Percentiles rank a stretch among this genome's conserved stretches.
Evolutionary conservation across 257 asterid species (phyloP).

Genomic region (Nicotiana noctiflora): DNA sequence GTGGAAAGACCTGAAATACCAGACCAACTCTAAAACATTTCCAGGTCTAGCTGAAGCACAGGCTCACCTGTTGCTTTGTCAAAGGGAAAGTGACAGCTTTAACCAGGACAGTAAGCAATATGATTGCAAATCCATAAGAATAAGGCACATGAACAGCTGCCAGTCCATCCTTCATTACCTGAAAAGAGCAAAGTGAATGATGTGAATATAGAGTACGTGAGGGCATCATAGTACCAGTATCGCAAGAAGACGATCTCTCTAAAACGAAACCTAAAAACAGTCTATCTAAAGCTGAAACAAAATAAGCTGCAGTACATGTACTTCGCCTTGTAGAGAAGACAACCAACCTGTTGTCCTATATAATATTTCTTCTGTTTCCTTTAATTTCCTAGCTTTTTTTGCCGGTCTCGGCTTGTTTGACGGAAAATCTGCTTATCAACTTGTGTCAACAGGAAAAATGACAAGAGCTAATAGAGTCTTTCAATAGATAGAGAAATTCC

Average conservation of each 20-base stretch:
- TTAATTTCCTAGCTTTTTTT: background rate
- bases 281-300: background rate
- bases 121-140: slow-evolving; percentile 93
- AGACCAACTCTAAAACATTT: background rate
- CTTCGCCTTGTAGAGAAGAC: background rate
- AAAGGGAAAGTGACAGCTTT: slow-evolving; percentile 85
- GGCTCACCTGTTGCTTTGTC: slow-evolving; percentile 93
- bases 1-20: slow-evolving; percentile 2
- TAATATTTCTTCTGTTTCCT: background rate
- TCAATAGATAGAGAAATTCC: background rate
- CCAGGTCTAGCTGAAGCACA: slow-evolving; percentile 8
- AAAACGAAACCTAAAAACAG: background rate
- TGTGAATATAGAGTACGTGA: background rate
- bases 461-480: background rate
- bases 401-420: background rate
- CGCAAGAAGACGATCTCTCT: background rate
- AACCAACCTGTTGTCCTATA: background rate
- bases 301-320: background rate
- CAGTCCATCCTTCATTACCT: slow-evolving; percentile 90
- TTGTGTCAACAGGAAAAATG: background rate
- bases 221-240: background rate
- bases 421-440: background rate
- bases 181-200: slow-evolving; percentile 26
- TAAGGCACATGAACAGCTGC: slow-evolving; percentile 89
- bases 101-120: slow-evolving; percentile 84